Base-by-base conservation (phyloP, 139 green algal genomes). In the Chlorella sp. region DNA sequence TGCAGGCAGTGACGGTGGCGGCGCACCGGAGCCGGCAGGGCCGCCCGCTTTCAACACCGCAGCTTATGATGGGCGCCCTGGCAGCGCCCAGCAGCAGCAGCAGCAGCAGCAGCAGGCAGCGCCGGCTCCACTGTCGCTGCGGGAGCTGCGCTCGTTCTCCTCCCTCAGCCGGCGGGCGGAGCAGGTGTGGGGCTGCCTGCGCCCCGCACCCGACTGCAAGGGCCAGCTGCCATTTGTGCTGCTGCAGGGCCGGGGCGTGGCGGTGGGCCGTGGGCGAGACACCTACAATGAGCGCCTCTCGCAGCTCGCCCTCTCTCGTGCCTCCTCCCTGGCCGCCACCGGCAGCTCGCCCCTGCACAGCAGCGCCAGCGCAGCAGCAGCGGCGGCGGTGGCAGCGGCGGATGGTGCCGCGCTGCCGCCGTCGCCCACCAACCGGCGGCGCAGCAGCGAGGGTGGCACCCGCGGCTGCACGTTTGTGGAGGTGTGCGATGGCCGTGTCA, bases 401-500 rank as follows among this genome's bases (percentile, higher is more conserved):
- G 25, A 39, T 30, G 30, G n/a, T 25, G 64, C 51, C 2, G 51
- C 51, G 13, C 51, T 15, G 11, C 51, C 51, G 51, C 51, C 51
- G 12, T 23, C 51, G 11, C 51, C 51, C 13, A 60, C 51, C 51
- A 21, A 20, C 12, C 51, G 51, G 11, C 51, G 51, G 51, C 51
- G 64, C 64, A 25, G 30, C 64, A 39, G n/a, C 64, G 64, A 34
- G n/a, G 64, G n/a, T 11, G 64, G 12, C 64, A 41, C n/a, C 64
- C 64, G 64, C 64, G 13, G 64, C 64, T 60, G 70, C 70, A 47
- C 47, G n/a, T 83, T 83, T 74, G 78, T 95, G 26, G 88, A 92
- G 68, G 86, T 94, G 23, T 78, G 90, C 1, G 93, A 95, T 70
- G 91, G 90, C 0, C 86, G 93, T 26, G 88, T 95, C 7, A 92